Percentiles rank a stretch among this genome's conserved stretches.
These are phyloP conservation scores for Phlegmacium glaucopus DNA, from an alignment of 768 basidiomycete genomes.

Conservation along the genomic window DNA sequence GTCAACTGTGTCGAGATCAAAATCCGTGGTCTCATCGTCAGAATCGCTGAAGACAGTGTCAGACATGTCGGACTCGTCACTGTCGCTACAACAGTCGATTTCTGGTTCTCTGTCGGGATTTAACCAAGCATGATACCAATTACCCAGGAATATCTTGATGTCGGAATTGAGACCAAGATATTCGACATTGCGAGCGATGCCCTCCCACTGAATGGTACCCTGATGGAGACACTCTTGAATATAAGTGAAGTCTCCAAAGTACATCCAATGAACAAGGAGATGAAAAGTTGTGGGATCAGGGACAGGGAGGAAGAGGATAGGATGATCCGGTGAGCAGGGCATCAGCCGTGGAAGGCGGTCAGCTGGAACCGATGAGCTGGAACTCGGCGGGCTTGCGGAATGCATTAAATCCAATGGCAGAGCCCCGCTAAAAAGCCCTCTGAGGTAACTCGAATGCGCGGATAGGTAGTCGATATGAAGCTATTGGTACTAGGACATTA, in stretches of 20 bases:
- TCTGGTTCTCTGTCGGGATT: constrained; percentile 31
- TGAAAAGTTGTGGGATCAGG: constrained; percentile 73
- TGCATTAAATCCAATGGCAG: constrained; percentile 57
- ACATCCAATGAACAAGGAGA: constrained; percentile 76
- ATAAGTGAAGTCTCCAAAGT: constrained; percentile 65
- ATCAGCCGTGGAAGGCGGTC: constrained; percentile 66
- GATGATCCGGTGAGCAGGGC: constrained; percentile 62
- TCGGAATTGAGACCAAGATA: constrained; percentile 76
- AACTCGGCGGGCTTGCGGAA: constrained; percentile 28
- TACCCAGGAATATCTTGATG: constrained; percentile 73
- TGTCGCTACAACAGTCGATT: constrained; percentile 21
- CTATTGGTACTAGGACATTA: constrained; percentile 32
- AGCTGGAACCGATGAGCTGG: constrained; percentile 37
- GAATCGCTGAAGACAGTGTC: constrained; percentile 33
- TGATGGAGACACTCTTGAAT: constrained; percentile 68
- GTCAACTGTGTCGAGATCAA: constrained; percentile 33
- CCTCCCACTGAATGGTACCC: constrained; percentile 77
- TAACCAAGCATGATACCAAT: constrained; percentile 71
- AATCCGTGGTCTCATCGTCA: constrained; percentile 35
- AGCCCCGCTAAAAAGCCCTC: constrained; percentile 67
- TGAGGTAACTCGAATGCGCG: constrained; percentile 75
- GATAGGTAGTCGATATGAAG: constrained; percentile 79
- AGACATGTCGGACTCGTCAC: constrained; percentile 38
- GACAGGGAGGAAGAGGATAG: constrained; percentile 69
- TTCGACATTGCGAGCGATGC: constrained; percentile 85